These are phyloP conservation scores for Xylaria sp. DNA, from an alignment of 2,329 filamentous ascomycete species.

Conservation along the genomic window DNA sequence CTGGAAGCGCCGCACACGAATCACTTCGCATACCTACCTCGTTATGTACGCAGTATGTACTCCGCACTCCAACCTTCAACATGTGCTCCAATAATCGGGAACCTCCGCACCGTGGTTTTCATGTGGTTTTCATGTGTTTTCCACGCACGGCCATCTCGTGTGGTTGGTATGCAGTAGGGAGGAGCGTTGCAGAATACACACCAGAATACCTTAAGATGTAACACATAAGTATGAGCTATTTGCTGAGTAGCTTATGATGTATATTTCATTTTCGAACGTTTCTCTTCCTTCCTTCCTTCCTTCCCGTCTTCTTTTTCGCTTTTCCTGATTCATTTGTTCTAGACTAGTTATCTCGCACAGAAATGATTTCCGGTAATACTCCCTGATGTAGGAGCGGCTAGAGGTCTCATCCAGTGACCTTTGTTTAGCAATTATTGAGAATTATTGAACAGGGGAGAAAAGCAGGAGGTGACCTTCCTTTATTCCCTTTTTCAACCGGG, in stretches of 20 bases:
- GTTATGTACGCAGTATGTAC: constrained; percentile 18
- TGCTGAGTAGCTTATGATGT: neutral
- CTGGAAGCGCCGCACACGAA: constrained; percentile 17
- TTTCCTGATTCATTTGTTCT: neutral
- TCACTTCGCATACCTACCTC: constrained; percentile 18
- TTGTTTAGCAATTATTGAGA: neutral
- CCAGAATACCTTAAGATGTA: neutral
- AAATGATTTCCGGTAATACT: neutral
- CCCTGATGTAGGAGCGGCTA: neutral
- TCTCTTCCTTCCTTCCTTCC: neutral
- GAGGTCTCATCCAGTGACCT: neutral
- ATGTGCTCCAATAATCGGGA: constrained; percentile 23
- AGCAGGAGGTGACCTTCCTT: constrained; percentile 15
- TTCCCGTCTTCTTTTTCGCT: neutral
- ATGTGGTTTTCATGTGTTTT: neutral
- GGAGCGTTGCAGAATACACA: constrained; percentile 1
- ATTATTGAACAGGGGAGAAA: constrained; percentile 4
- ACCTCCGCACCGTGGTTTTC: constrained; percentile 2
- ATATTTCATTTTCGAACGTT: neutral
- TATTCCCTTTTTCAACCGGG: neutral
- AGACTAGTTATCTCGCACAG: neutral
- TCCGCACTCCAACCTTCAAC: constrained; percentile 33
- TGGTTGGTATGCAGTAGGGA: neutral
- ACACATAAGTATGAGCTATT: neutral
- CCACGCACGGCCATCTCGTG: constrained; percentile 1